A percentile compares a stretch with the other conserved stretches of the same genome.
phyloP scores from a whole-genome alignment of 208 protist species.

The Leishmania mexicana region DNA sequence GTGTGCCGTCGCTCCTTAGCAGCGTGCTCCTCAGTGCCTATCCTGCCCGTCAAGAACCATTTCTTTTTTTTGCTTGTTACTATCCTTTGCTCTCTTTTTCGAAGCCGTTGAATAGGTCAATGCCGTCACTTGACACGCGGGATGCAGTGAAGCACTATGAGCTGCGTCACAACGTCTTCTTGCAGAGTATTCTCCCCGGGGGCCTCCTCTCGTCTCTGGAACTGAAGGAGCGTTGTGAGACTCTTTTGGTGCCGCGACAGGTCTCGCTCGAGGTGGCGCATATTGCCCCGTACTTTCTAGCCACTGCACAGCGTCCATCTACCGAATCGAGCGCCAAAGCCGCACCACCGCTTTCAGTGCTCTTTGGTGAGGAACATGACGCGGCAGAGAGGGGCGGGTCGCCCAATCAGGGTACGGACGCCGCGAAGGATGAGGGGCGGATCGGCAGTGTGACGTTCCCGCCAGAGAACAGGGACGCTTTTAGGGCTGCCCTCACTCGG shows the following conservation, averaged over 20 bases:
- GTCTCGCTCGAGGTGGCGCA: conserved; percentile 34
- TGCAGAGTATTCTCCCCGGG: conserved; percentile 49
- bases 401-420: too few relatives aligned
- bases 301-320: conserved; percentile 5
- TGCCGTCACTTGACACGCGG: conserved; percentile 28
- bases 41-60: neutral
- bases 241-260: conserved; percentile 59
- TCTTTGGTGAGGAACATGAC: conserved; percentile 12
- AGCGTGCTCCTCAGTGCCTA: neutral
- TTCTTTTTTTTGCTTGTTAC: neutral
- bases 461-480: conserved; percentile 14
- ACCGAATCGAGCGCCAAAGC: neutral
- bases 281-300: conserved; percentile 32
- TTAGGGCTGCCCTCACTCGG: conserved; percentile 25
- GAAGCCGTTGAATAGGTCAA: neutral
- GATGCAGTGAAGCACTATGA: conserved; percentile 40
- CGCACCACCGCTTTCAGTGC: neutral
- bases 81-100: too few relatives aligned
- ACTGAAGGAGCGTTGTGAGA: conserved; percentile 40
- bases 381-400: neutral
- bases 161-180: conserved; percentile 43
- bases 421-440: neutral
- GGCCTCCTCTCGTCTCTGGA: conserved; percentile 40
- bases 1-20: neutral
- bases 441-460: conserved; percentile 12